phyloP scores from a whole-genome alignment of 257 asterid species.

The Capsicum chinense region DNA sequence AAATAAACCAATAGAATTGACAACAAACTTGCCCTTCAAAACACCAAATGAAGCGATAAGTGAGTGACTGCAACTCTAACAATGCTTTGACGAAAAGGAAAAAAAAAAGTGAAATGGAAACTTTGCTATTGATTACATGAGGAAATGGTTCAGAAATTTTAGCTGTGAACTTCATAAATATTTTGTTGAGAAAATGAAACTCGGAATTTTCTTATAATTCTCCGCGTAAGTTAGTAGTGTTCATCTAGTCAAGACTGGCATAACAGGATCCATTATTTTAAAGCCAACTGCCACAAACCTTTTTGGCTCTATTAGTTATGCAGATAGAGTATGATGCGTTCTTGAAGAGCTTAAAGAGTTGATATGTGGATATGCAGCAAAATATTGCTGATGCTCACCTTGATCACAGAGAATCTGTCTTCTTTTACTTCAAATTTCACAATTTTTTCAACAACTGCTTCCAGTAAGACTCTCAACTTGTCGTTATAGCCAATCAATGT shows the following conservation, averaged over 20 bases:
- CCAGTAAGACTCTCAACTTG: slow-evolving; percentile 80
- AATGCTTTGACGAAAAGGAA: background rate
- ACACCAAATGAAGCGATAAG: background rate
- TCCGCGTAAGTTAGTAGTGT: background rate
- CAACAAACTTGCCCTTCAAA: background rate
- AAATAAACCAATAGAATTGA: background rate
- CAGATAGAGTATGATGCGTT: background rate
- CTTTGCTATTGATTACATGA: background rate
- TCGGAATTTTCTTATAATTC: background rate
- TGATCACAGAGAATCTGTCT: slow-evolving; percentile 90
- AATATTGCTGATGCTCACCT: slow-evolving; percentile 56
- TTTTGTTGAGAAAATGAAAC: background rate
- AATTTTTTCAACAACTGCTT: slow-evolving; percentile 69
- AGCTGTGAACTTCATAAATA: slow-evolving; percentile 5
- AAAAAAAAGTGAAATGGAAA: background rate
- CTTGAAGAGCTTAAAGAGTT: background rate
- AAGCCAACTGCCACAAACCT: background rate
- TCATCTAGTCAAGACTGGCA: background rate
- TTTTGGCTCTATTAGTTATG: background rate
- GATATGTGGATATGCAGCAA: slow-evolving; percentile 21
- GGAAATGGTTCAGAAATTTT: background rate
- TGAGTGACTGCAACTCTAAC: slow-evolving; percentile 13
- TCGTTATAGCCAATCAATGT: slow-evolving; percentile 86
- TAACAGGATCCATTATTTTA: background rate
- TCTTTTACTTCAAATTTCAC: slow-evolving; percentile 86